Base-by-base conservation (phyloP, 83 land plant genomes). In the Picea abies region DNA sequence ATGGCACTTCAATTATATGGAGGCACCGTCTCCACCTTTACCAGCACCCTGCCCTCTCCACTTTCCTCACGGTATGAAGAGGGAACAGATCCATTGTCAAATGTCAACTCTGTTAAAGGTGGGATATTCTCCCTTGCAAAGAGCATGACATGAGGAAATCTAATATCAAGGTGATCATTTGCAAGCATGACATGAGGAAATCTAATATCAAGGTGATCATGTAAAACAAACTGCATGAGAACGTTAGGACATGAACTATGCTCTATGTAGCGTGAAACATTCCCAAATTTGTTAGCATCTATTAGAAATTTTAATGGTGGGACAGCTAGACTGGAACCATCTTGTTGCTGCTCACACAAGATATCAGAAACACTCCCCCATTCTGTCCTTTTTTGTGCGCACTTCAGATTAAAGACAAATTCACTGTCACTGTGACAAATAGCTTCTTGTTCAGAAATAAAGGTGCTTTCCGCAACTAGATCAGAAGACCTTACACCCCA, bases 401-500 rank as follows among this genome's bases (percentile, higher is more conserved):
- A 85, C 71, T 85, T 75, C 4, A 91, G 91, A 83, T 95, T 84
- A 56, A 97, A 80, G 25, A 97, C 69, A 77, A 83, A 86, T 83
- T 90, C 83, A 80, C 85, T 87, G 0, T 26, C 60, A 20, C 9
- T 19, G 3, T 16, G 14, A 47, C 85, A 49, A 26, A 84, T 84
- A 52, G 77, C 84, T 6, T 89, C 84, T 20, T 83, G 87, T 26
- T 97, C 99, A 73, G 94, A 92, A 60, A 97, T 85, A 67, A 95
- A 97, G 9, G 82, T 83, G 7, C 99, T 98, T 23, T 95, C 90
- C 2, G 85, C 91, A 77, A 97, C 93, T 72, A 90, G 81, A 82
- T 97, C 98, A 87, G 92, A 83, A 1, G 98, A 90, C 83, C 97
- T 78, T 2, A 97, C 99, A 41, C 99, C 96, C 99, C 99, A 97